Conservation (phyloP, 2,329 filamentous ascomycete species). For the Phialophora chinensis region DNA sequence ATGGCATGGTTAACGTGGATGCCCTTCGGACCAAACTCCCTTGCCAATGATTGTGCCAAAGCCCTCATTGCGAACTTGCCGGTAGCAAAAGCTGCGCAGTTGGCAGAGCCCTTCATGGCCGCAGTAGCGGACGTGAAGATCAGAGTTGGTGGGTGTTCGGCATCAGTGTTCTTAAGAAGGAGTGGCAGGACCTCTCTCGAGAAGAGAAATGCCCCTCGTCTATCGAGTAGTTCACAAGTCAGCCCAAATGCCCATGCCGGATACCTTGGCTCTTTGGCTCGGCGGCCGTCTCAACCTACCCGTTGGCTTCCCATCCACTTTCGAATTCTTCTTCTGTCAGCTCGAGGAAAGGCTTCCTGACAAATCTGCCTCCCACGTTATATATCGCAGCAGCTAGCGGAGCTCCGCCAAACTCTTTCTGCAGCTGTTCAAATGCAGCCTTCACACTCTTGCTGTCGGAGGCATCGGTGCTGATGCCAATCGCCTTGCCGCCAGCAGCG, state of each 20-base stretch:
- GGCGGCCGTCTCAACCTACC: conserved; percentile 46
- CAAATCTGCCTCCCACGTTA: conserved; percentile 64
- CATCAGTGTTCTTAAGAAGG: conserved; percentile 66
- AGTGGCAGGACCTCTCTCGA: conserved; percentile 73
- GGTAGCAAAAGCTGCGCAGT: conserved; percentile 73
- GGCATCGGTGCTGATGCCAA: conserved; percentile 67
- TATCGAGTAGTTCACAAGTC: conserved; percentile 30
- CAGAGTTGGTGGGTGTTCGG: conserved; percentile 72
- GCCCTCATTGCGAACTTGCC: conserved; percentile 82
- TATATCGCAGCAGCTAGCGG: conserved; percentile 62
- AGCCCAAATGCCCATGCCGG: neutral
- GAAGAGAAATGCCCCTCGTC: conserved; percentile 74
- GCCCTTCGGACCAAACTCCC: conserved; percentile 83
- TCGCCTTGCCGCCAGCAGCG: conserved; percentile 61
- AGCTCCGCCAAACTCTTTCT: conserved; percentile 57
- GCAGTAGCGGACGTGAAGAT: conserved; percentile 90
- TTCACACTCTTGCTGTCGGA: conserved; percentile 60
- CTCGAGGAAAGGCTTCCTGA: conserved; percentile 66
- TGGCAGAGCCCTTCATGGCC: conserved; percentile 72
- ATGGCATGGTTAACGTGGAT: conserved; percentile 83
- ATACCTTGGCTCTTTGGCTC: neutral
- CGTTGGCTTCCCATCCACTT: conserved; percentile 56
- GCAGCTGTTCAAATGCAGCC: conserved; percentile 60
- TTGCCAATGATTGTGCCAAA: conserved; percentile 74
- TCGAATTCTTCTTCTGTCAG: conserved; percentile 64